Evolutionary conservation across 2,329 filamentous ascomycete species (phyloP).

Genomic region (Curvularia eragrostidis): DNA sequence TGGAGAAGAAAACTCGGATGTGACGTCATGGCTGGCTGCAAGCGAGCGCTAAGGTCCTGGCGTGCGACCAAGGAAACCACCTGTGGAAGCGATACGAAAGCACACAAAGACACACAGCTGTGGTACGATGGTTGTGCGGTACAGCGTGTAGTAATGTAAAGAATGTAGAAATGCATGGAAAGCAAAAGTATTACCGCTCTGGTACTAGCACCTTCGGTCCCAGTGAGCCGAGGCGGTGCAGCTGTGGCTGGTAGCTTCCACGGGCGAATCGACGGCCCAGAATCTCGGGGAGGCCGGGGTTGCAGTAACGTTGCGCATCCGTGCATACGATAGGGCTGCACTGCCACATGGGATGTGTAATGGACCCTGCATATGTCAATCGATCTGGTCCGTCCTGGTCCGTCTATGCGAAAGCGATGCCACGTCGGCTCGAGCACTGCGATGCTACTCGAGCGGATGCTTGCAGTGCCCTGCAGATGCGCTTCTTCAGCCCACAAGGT

Average conservation of each 20-base stretch:
- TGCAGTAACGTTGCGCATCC: slow-evolving; percentile 10
- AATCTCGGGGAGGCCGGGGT: slow-evolving; percentile 26
- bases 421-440: slow-evolving; percentile 17
- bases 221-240: slow-evolving; percentile 3
- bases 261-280: slow-evolving; percentile 19
- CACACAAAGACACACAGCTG: neutral
- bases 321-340: slow-evolving; percentile 31
- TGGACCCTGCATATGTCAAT: slow-evolving; percentile 24
- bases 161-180: neutral
- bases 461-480: slow-evolving; percentile 18
- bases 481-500: slow-evolving; percentile 14
- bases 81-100: neutral
- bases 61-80: slow-evolving; percentile 6
- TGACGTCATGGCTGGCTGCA: slow-evolving; percentile 36
- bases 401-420: slow-evolving; percentile 23
- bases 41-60: slow-evolving; percentile 20
- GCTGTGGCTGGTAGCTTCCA: slow-evolving; percentile 34
- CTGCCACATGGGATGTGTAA: slow-evolving; percentile 20
- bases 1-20: slow-evolving; percentile 3
- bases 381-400: slow-evolving; percentile 12
- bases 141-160: neutral
- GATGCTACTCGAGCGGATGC: slow-evolving; percentile 11
- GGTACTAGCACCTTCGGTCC: neutral
- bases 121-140: neutral
- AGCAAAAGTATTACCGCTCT: neutral